Percentiles rank a stretch among this genome's conserved stretches.
These are phyloP conservation scores for Plasmodium blacklocki DNA, from an alignment of 169 alveolate species.

Conservation along the genomic window DNA sequence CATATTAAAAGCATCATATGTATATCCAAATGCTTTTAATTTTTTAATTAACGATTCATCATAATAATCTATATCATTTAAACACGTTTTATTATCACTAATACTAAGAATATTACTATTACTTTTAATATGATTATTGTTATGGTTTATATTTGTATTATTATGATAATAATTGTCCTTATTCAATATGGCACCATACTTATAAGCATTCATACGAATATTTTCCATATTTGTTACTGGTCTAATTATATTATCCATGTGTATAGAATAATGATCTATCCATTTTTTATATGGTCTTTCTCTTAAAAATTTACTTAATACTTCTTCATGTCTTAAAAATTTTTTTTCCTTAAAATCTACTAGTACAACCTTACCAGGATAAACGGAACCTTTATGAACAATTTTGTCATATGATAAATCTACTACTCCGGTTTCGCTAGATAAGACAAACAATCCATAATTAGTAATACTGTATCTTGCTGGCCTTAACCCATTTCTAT, in stretches of 20 bases:
- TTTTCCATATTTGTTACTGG: slow-evolving; percentile 75
- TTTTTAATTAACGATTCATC: slow-evolving; percentile 73
- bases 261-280: slow-evolving; percentile 76
- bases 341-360: slow-evolving; percentile 80
- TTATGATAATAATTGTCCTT: slow-evolving; percentile 25
- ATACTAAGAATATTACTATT: too few species aligned
- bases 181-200: slow-evolving; percentile 47
- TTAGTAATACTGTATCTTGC: slow-evolving; percentile 80
- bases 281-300: slow-evolving; percentile 60
- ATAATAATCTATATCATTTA: slow-evolving; percentile 32
- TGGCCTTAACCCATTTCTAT: slow-evolving; percentile 86
- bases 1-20: slow-evolving; percentile 76
- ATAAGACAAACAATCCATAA: slow-evolving; percentile 80
- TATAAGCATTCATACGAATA: slow-evolving; percentile 77
- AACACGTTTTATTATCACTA: background rate
- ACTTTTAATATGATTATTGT: too few species aligned
- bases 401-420: slow-evolving; percentile 76
- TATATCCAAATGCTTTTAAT: slow-evolving; percentile 77
- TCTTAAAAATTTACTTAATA: slow-evolving; percentile 56
- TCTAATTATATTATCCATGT: slow-evolving; percentile 64
- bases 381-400: slow-evolving; percentile 81
- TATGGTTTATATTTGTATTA: background rate
- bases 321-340: slow-evolving; percentile 73
- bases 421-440: slow-evolving; percentile 86
- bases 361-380: slow-evolving; percentile 83